Conservation (phyloP, 345 rosid genomes). For the Populus simonii region DNA sequence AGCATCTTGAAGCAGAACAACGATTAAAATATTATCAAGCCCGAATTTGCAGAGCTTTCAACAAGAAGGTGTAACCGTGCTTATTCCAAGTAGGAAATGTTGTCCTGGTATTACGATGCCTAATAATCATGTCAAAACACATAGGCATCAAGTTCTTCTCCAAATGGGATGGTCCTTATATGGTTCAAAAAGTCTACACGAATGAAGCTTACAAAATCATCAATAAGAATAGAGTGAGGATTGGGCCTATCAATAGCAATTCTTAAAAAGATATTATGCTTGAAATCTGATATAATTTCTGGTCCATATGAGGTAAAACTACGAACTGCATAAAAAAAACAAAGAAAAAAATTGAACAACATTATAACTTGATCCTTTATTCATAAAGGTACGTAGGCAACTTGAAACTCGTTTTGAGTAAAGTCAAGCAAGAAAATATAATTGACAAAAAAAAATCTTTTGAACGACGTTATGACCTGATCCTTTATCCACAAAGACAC, state of each 20-base stretch:
- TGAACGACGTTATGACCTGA: too few species aligned
- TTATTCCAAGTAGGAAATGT: not conserved
- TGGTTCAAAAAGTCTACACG: not conserved
- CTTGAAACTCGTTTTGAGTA: too few species aligned
- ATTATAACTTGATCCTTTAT: not conserved
- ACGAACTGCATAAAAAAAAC: not conserved
- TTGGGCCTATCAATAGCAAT: too few species aligned
- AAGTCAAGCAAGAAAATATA: too few species aligned
- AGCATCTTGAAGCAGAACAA: not conserved
- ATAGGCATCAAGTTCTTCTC: not conserved
- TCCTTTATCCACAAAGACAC: too few species aligned
- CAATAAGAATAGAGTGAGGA: not conserved
- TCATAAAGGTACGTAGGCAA: too few species aligned
- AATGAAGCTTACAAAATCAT: not conserved
- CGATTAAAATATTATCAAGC: not conserved
- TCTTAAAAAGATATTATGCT: too few species aligned
- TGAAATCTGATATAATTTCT: not conserved
- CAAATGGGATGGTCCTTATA: not conserved
- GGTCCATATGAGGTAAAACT: not conserved
- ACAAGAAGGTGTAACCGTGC: not conserved
- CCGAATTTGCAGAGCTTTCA: not conserved
- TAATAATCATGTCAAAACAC: not conserved
- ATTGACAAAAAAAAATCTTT: too few species aligned
- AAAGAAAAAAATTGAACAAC: too few species aligned
- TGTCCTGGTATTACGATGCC: not conserved